Base-by-base conservation (phyloP, 495 filamentous ascomycete species). In the Viridothelium virens region DNA sequence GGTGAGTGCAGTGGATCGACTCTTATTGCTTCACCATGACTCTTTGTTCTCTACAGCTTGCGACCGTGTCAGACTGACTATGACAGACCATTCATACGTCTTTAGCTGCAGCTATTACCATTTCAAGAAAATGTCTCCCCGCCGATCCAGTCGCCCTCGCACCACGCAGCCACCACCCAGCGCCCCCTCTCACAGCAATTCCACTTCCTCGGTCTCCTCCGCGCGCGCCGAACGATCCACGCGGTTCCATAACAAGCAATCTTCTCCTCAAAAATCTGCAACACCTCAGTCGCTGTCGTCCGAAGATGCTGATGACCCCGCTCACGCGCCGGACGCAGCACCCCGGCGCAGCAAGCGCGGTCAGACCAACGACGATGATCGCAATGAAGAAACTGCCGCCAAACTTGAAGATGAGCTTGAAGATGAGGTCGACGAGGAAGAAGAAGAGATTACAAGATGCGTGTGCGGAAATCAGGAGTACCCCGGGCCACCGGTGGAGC, bases 391-490 rank as follows among this genome's bases (percentile, higher is more conserved):
- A n/a, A n/a, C n/a, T n/a, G 63, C 74, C 64, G 70, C 76, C 47
- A 83, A 84, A 61, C 69, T 78, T 56, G 81, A 85, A 61, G 81
- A 85, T 64, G 75, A 80, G 62, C 74, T 82, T 41, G 80, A 85
- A 48, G 85, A 87, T 67, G 79, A 77, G 47, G 77, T 77, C 65
- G 85, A 83, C 44, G 90, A 92, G 38, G 79, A 85, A 25, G 85
- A 96, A 72, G 92, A 98, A 72, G 91, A 95, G 75, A 83, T 93
- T 59, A 96, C 96, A 70, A 86, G 94, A 64, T 99, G 94, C 78
- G 87, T 99, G 65, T 99, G 94, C 77, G 92, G 91, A 63, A 86
- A 89, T 71, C 91, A 91, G 72, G 94, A 99, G 18, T 97, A 97
- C 76, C 94, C 94, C 56, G 95, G 95, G 61, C 86, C 91, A 63